Base-by-base conservation (phyloP, 1,139 yeast genomes). In the Lodderomyces oxycetoniae region DNA sequence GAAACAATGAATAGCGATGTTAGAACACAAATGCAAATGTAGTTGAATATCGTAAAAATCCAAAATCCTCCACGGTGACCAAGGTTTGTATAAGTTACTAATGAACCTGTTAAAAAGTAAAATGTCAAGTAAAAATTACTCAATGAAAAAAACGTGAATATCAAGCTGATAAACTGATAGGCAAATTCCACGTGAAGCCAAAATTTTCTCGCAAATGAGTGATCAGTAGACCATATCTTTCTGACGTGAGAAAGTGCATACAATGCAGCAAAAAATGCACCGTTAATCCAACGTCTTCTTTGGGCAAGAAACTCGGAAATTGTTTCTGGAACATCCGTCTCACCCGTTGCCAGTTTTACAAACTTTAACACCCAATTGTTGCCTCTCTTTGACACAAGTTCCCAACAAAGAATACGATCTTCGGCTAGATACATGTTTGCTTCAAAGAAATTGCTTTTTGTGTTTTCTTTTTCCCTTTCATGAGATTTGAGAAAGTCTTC, bases 341-440 rank as follows among this genome's bases (percentile, higher is more conserved):
- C 97, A 47, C 97, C 98, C 17, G 85, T 82, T 2, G 97, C 96
- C 58, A 79, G 85, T 50, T 85, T 83, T 35, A 91, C 97, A 55
- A 89, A 89, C 53, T 87, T 87, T 48, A 91, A 67, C 17, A 91
- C 86, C 98, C 98, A 91, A 52, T 79, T 82, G 33, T 87, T 91
- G 41, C 79, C 75, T 46, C 69, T 74, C 52, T 91, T 89, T 4
- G 97, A 95, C 9, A 91, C 93, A 37, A 91, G 69, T 57, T 91
- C 98, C 96, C 97, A 91, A 60, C 97, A 91, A 44, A 91, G 63
- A 48, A 91, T 89, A 64, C 98, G 81, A 60, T 91, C 98, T 61
- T 91, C 98, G 0, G 98, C 98, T 39, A 91, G 67, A 53, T 91
- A 91, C 97, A 91, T 91, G 56, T 91, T 91, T 3, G 96, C 95